Evolutionary conservation across 805 yeast genomes (phyloP).

Genomic region (Kuraishia cidri): DNA sequence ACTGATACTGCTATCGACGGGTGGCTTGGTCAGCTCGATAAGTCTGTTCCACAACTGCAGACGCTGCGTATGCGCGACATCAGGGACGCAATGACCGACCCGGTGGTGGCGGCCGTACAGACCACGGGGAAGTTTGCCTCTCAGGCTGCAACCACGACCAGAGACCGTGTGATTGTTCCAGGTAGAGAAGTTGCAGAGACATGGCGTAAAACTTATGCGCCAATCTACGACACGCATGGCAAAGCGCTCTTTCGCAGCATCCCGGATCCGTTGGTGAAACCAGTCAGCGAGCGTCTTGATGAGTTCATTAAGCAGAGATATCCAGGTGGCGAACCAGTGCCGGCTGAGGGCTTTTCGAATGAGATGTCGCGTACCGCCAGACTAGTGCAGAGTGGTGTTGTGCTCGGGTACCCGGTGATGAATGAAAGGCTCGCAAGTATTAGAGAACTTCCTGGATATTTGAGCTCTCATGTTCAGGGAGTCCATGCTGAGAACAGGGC

Average conservation of each 20-base stretch:
- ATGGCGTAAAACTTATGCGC: constrained; percentile 38
- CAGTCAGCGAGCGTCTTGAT: constrained; percentile 43
- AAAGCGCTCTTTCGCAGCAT: constrained; percentile 55
- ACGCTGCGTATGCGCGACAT: constrained; percentile 41
- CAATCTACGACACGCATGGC: constrained; percentile 48
- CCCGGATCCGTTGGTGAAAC: constrained; percentile 53
- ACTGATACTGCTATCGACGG: constrained; percentile 44
- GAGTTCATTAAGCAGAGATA: constrained; percentile 20
- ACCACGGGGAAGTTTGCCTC: constrained; percentile 22
- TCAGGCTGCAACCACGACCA: constrained; percentile 17
- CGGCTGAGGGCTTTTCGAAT: constrained; percentile 36
- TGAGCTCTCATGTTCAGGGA: constrained; percentile 23
- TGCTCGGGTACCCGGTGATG: constrained; percentile 25
- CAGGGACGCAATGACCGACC: constrained; percentile 39
- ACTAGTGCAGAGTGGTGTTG: constrained; percentile 27
- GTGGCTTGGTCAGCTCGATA: constrained; percentile 50
- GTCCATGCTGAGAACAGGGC: constrained; percentile 29
- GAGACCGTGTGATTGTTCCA: constrained; percentile 32
- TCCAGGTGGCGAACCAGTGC: constrained; percentile 34
- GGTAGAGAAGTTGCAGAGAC: constrained; percentile 35
- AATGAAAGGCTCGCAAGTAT: constrained; percentile 14
- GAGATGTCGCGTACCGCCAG: constrained; percentile 47
- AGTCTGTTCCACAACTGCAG: constrained; percentile 47
- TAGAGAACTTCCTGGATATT: constrained; percentile 23
- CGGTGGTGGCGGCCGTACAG: constrained; percentile 34